Evolutionary conservation across 2,329 filamentous ascomycete species (phyloP), one percentile per base, ranked within the genome.

Genomic region (Chrysoporthe puriensis): DNA sequence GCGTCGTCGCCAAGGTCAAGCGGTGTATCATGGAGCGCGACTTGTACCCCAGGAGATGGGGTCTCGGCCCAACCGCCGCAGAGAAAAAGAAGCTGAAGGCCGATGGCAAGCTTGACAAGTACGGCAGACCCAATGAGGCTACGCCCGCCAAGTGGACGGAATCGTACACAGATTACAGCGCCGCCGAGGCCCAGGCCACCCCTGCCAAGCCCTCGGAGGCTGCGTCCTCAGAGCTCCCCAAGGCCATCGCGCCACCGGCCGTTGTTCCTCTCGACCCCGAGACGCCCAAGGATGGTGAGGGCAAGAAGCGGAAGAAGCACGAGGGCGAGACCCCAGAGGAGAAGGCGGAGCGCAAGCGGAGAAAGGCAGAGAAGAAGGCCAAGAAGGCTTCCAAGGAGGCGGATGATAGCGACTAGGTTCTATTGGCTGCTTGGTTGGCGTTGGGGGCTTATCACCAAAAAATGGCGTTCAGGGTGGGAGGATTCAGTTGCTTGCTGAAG

Each of bases 51-150:
- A 88, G 94, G 79, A 87, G 95, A 85, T 99, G 96, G 96, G 96
- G 96, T 73, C 88, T 98, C 77, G 96, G 96, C 70, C 95, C 96
- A 64, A 90, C 95, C 69, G 96, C 96, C 62, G 83, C 91, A 61
- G 94, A 98, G 87, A 99, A 99, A 90, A 99, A 99, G 91, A 97
- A 98, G 89, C 90, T 99, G 85, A 98, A 98, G 89, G 93, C 94
- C 64, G 92, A 93, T 73, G 96, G 96, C 80, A 97, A 97, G 84
- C 91, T 99, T 69, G 96, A 99, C 85, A 99, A 99, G 90, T 98
- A 89, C 75, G 96, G 96, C 73, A 91, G 94, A 68, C 81, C 92
- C 74, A 99, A 98, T 80, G 95, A 97, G 79, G 89, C 90, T 72
- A 99, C 96, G 5, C 96, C 96, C 36, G 89, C 94, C 74, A 93